These are phyloP conservation scores for Globisporangium polare DNA, from an alignment of 352 stramenopile species.

Conservation along the genomic window DNA sequence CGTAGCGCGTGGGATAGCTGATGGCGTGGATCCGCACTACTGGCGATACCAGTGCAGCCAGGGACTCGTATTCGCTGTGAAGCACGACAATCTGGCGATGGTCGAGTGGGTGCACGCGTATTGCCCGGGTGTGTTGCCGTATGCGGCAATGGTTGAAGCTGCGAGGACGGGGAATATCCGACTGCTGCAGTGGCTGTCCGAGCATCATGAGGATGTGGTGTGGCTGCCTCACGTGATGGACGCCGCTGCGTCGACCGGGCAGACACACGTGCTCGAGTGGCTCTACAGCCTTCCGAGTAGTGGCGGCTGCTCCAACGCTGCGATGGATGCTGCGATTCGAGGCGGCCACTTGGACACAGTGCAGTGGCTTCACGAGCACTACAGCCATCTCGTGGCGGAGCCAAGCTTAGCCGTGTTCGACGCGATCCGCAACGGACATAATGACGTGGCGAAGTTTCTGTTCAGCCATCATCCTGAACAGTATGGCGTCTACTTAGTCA, in stretches of 20 bases:
- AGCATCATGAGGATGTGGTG: not conserved
- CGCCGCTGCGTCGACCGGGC: not conserved
- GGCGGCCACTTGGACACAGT: not conserved
- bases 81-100: not conserved
- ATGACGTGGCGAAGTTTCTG: not conserved
- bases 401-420: not conserved
- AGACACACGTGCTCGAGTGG: not conserved
- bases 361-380: not conserved
- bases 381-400: not conserved
- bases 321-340: not conserved
- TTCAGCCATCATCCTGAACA: not conserved
- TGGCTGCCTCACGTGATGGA: not conserved
- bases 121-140: not conserved
- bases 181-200: not conserved
- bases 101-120: conserved; percentile 1
- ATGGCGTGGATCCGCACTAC: not conserved
- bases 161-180: not conserved
- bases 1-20: not conserved
- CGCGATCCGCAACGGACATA: not conserved
- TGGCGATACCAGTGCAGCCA: not conserved
- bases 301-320: not conserved
- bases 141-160: not conserved
- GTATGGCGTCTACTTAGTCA: not conserved
- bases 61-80: not conserved
- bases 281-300: not conserved